Conservation (phyloP, 2,329 filamentous ascomycete species). For the Trichoderma aggressivum region DNA sequence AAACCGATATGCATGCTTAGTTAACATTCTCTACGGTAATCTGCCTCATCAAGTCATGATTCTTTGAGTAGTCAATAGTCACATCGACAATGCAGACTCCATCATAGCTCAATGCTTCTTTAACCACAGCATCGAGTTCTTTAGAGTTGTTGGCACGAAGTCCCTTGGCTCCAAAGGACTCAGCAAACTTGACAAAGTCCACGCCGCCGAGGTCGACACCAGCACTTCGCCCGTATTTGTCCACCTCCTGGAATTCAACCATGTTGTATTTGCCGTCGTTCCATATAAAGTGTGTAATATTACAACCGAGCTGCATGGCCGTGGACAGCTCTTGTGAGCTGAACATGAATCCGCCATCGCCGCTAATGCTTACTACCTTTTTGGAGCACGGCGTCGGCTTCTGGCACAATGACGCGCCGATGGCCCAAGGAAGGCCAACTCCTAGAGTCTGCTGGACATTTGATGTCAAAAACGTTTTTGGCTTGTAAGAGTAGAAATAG, state of each 20-base stretch:
- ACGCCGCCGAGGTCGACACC: not conserved
- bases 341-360: not conserved
- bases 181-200: not conserved
- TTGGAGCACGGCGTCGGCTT: not conserved
- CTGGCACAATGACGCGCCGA: not conserved
- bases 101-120: not conserved
- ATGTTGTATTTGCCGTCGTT: not conserved
- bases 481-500: not conserved
- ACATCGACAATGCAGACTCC: not conserved
- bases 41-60: not conserved
- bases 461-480: not conserved
- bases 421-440: not conserved
- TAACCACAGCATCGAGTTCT: not conserved
- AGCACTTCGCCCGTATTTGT: not conserved
- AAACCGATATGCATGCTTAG: not conserved
- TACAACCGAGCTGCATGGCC: not conserved
- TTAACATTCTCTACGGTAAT: not conserved
- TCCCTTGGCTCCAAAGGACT: not conserved
- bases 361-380: not conserved
- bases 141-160: not conserved
- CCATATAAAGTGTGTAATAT: not conserved
- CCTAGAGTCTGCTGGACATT: not conserved
- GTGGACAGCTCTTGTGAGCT: not conserved
- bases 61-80: not conserved
- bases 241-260: not conserved